phyloP scores from a whole-genome alignment of 768 basidiomycete genomes.

The Termitomyces eurrhizus region DNA sequence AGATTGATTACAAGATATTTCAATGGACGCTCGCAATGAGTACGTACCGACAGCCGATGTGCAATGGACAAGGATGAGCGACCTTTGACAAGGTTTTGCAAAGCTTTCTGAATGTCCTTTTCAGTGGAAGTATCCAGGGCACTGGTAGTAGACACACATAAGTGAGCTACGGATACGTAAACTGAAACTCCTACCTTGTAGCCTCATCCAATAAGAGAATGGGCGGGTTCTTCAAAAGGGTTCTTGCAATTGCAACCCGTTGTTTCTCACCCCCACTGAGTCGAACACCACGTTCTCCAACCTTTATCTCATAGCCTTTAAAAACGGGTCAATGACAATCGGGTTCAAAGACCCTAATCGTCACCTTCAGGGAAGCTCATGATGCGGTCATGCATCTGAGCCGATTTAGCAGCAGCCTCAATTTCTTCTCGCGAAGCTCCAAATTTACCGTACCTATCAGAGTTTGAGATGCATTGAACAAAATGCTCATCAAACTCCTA shows the following conservation, averaged over 20 bases:
- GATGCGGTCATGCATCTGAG: conserved; percentile 87
- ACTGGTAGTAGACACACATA: conserved; percentile 27
- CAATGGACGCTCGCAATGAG: conserved; percentile 1
- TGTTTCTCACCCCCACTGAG: conserved; percentile 90
- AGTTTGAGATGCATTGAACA: conserved; percentile 3
- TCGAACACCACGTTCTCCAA: conserved; percentile 87
- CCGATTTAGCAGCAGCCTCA: conserved; percentile 72
- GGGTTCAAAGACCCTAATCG: not conserved
- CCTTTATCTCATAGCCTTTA: conserved; percentile 72
- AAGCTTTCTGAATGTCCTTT: conserved; percentile 82
- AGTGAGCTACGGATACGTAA: not conserved
- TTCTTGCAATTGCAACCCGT: conserved; percentile 83
- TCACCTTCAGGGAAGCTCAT: conserved; percentile 73
- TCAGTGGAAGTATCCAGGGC: conserved; percentile 90
- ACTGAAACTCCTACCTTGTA: conserved; percentile 44
- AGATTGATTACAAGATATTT: conserved; percentile 16
- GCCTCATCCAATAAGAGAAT: conserved; percentile 79
- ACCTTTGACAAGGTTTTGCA: conserved; percentile 74
- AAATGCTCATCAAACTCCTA: conserved; percentile 22
- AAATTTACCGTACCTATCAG: conserved; percentile 71
- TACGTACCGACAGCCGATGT: conserved; percentile 69
- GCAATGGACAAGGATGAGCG: conserved; percentile 77
- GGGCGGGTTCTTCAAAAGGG: conserved; percentile 81
- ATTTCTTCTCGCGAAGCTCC: conserved; percentile 70
- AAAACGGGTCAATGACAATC: not conserved